These are phyloP conservation scores for Cylindrotheca closterium DNA, from an alignment of 108 stramenopile genomes.

Conservation along the genomic window DNA sequence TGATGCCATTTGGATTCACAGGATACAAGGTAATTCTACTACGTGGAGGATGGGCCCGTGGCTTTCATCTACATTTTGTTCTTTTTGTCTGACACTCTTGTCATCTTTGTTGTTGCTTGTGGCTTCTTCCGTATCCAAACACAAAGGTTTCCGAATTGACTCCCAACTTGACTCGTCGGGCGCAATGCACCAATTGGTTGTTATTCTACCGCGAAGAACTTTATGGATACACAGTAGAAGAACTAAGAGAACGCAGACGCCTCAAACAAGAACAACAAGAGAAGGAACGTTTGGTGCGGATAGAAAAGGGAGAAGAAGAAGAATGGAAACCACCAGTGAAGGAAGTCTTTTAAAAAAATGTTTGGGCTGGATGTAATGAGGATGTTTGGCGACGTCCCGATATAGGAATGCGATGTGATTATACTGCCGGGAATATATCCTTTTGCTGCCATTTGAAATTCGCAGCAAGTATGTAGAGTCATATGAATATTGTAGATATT, in stretches of 20 bases:
- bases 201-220: conserved; percentile 86
- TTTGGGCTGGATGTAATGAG: too few relatives aligned
- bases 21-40: conserved; percentile 67
- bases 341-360: conserved; percentile 74
- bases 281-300: conserved; percentile 12
- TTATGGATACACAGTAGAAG: conserved; percentile 86
- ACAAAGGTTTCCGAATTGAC: conserved; percentile 78
- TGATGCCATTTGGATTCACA: conserved; percentile 83
- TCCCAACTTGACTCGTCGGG: conserved; percentile 94
- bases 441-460: too few relatives aligned
- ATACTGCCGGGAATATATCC: too few relatives aligned
- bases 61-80: background rate
- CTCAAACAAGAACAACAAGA: conserved; percentile 62
- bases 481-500: too few relatives aligned
- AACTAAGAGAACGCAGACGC: conserved; percentile 61
- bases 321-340: conserved; percentile 76
- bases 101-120: background rate
- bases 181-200: conserved; percentile 93
- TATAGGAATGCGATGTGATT: too few relatives aligned
- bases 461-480: too few relatives aligned
- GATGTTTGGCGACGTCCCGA: too few relatives aligned
- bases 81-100: conserved; percentile 3
- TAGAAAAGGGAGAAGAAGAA: conserved; percentile 38
- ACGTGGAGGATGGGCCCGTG: background rate
- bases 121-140: background rate